Percentiles rank a stretch among this genome's conserved stretches.
phyloP scores from a whole-genome alignment of 257 asterid species.

The Lantana camara region DNA sequence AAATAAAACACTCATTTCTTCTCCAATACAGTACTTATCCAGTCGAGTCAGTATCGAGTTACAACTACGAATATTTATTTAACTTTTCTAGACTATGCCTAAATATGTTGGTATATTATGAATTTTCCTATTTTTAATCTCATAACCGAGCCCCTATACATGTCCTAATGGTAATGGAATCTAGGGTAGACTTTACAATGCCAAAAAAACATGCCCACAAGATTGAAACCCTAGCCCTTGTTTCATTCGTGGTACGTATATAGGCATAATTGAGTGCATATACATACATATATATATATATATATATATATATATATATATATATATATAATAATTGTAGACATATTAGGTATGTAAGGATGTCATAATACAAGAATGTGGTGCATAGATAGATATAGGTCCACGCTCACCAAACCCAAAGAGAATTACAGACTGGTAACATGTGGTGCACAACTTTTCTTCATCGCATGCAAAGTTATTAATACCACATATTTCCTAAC shows the following conservation, averaged over 20 bases:
- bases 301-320: not conserved
- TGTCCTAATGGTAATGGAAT: slow-evolving; percentile 1
- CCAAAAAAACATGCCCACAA: too few species aligned
- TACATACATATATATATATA: too few species aligned
- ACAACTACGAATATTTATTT: too few species aligned
- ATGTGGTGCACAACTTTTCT: not conserved
- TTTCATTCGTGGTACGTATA: too few species aligned
- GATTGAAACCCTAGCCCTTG: too few species aligned
- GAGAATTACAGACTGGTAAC: not conserved
- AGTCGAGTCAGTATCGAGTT: too few species aligned
- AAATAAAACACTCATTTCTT: too few species aligned
- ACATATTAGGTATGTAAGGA: not conserved
- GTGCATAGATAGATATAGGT: not conserved
- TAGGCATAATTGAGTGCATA: too few species aligned
- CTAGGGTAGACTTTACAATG: slow-evolving; percentile 10
- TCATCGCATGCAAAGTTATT: too few species aligned
- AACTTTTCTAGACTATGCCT: too few species aligned
- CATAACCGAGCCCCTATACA: not conserved
- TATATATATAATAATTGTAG: not conserved
- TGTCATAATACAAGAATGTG: slow-evolving; percentile 6
- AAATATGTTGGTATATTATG: not conserved
- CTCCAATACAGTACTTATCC: too few species aligned
- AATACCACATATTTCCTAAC: not conserved
- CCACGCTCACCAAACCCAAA: not conserved
- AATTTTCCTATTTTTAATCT: not conserved